Evolutionary conservation across 768 basidiomycete species (phyloP), one percentile per base, ranked within the genome.

Genomic region (Kwoniella europaea): DNA sequence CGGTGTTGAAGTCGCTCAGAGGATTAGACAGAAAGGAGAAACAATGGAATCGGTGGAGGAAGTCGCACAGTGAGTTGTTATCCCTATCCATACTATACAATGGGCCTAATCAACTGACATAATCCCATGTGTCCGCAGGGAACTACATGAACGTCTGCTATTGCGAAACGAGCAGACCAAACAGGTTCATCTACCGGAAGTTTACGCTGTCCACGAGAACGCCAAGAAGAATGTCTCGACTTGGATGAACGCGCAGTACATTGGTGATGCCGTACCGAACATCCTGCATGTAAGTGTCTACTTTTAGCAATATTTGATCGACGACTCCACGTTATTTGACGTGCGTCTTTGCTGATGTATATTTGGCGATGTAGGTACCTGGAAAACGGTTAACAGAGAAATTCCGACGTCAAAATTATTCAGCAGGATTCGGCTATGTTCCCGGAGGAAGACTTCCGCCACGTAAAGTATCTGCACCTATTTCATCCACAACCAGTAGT

Each of bases 381-480:
- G 93, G 93, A n/a, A 92, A 93, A 53, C 91, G 96, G 3, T 96
- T 98, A 86, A 98, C 96, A 20, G 95, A 98, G 75, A 95, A 96
- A 83, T 98, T 98, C 83, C 88, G 95, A 29, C 88, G 90, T 75
- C 89, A 82, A 15, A 82, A 84, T 54, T 84, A 83, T 70, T 64
- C 71, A 35, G 66, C 75, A 81, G 88, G 22, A 83, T 88, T 67
- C 85, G 86, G 43, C 22, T 86, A 88, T 18, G 89, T 88, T 71
- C 80, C 86, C 12, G 85, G 87, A 18, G 87, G 88, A 42, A 88
- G 89, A 67, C 74, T 76, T 3, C 82, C 86, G 7, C 87, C 87
- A 41, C 86, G 86, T 73, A 85, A 66, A 9, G 57, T 53, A 16
- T 55, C 70, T 2, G 29, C 57, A 5, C 52, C 70, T 0, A 24